Percentiles rank a stretch among this genome's conserved stretches.
These are phyloP conservation scores for Nicotiana obtusifolia DNA, from an alignment of 257 asterid genomes.

Conservation along the genomic window DNA sequence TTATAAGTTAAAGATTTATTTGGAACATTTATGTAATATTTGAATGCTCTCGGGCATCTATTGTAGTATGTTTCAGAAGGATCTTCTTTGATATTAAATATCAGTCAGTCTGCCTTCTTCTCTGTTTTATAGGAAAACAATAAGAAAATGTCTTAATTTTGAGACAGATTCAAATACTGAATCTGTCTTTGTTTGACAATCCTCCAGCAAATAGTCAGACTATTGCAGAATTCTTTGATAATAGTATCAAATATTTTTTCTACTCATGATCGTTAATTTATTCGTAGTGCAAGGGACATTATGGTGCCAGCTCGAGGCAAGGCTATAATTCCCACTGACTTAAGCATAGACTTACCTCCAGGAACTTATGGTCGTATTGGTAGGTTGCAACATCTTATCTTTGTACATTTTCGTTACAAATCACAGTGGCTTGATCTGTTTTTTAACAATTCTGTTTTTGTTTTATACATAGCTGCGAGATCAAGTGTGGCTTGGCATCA, in stretches of 20 bases:
- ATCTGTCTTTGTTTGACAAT: too few species aligned
- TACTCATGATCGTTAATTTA: not conserved
- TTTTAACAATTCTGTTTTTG: not conserved
- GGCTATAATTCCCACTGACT: conserved; percentile 18
- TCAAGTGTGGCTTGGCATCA: conserved; percentile 22
- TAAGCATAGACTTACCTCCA: conserved; percentile 22
- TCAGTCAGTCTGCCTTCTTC: too few species aligned
- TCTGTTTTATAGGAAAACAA: too few species aligned
- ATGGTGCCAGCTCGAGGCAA: conserved; percentile 24
- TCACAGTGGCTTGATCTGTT: not conserved
- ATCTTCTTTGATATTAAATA: too few species aligned
- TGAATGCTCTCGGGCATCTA: too few species aligned
- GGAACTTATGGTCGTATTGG: conserved; percentile 28
- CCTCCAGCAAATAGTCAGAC: too few species aligned
- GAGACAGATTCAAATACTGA: too few species aligned
- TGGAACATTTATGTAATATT: too few species aligned
- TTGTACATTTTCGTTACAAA: not conserved
- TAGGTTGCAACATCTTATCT: not conserved
- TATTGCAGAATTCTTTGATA: too few species aligned
- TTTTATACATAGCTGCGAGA: conserved; percentile 14
- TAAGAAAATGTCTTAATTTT: too few species aligned
- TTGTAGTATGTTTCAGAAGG: too few species aligned
- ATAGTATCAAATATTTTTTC: not conserved
- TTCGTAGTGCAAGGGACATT: conserved; percentile 12
- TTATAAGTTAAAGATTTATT: too few species aligned